phyloP scores from a whole-genome alignment of 345 rosid species.

The Dimocarpus longan region DNA sequence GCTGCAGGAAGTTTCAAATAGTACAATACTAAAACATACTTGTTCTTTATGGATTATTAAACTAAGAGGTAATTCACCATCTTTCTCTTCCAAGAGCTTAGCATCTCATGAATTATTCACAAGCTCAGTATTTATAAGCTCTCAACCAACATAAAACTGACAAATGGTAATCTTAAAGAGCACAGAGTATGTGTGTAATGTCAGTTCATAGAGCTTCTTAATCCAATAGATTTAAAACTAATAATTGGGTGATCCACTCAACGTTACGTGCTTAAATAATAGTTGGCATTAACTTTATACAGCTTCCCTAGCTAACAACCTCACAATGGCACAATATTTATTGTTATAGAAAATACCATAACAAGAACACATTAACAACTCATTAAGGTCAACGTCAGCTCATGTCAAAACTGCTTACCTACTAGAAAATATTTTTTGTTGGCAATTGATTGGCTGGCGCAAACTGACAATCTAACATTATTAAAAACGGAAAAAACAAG shows the following conservation, averaged over 20 bases:
- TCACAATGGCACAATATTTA: neutral
- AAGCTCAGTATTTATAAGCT: neutral
- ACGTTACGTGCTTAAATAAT: neutral
- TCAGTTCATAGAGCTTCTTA: neutral
- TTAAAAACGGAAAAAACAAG: neutral
- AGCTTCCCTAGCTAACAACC: neutral
- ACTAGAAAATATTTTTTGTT: neutral
- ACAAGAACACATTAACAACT: neutral
- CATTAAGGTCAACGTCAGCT: neutral
- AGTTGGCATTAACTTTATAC: neutral
- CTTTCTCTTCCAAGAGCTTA: neutral
- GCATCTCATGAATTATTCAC: neutral
- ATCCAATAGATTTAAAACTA: neutral
- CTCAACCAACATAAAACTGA: neutral
- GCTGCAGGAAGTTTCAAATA: neutral
- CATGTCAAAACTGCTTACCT: neutral
- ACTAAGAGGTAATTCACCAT: neutral
- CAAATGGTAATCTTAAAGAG: neutral
- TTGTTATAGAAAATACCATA: constrained; percentile 8
- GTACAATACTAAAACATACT: neutral
- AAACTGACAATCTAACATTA: neutral
- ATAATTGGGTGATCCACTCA: neutral
- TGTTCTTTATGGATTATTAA: constrained; percentile 2
- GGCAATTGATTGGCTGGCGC: neutral
- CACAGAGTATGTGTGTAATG: neutral